A percentile compares a stretch with the other conserved stretches of the same genome.
Conservation (phyloP, 805 yeast species). For the Grigorovia jiainica region DNA sequence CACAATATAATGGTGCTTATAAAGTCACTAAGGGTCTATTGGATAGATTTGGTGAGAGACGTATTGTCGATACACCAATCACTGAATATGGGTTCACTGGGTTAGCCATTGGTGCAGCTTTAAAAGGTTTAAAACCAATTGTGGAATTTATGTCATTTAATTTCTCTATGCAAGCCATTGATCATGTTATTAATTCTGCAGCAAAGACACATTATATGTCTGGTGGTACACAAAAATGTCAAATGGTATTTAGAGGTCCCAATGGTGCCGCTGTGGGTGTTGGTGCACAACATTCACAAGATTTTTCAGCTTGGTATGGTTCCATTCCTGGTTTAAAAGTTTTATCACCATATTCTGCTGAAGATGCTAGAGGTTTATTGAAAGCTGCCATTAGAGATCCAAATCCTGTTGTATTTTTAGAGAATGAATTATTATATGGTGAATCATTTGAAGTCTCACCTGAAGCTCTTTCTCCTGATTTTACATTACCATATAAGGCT, state of each 20-base stretch:
- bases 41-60: conserved; percentile 89
- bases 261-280: conserved; percentile 99
- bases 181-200: conserved; percentile 95
- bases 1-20: conserved; percentile 98
- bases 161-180: conserved; percentile 99
- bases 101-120: conserved; percentile 89
- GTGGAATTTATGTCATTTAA: conserved; percentile 99
- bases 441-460: conserved; percentile 83
- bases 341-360: conserved; percentile 88
- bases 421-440: conserved; percentile 92
- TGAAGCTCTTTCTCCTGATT: conserved; percentile 83
- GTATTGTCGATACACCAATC: conserved; percentile 93
- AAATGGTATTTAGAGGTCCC: conserved; percentile 97
- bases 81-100: conserved; percentile 99
- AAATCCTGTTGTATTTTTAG: conserved; percentile 91
- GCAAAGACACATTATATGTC: conserved; percentile 99
- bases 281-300: conserved; percentile 98
- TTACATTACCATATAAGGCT: conserved; percentile 85
- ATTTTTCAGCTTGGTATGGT: conserved; percentile 96
- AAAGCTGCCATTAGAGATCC: conserved; percentile 98
- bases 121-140: conserved; percentile 91
- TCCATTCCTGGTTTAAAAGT: conserved; percentile 97
- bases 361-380: conserved; percentile 89
- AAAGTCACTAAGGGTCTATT: conserved; percentile 91
- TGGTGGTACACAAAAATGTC: conserved; percentile 97